Evolutionary conservation across 2,329 filamentous ascomycete species (phyloP).

Genomic region (Tolypocladium pustulatum): DNA sequence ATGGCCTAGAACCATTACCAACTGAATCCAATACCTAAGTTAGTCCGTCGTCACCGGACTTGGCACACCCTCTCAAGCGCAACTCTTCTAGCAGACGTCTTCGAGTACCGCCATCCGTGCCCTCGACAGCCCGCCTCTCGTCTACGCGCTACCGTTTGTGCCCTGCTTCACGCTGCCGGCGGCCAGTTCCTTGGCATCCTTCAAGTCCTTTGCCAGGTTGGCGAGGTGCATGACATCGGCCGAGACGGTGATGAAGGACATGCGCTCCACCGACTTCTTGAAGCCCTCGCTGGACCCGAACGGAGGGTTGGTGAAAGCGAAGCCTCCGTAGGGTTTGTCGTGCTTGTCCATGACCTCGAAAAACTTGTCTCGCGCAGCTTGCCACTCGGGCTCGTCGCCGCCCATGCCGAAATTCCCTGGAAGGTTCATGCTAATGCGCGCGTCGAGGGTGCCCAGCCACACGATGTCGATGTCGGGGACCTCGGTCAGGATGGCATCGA

Average conservation of each 20-base stretch:
- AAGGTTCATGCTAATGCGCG: constrained; percentile 32
- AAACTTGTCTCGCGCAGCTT: constrained; percentile 25
- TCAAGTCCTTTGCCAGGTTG: constrained; percentile 10
- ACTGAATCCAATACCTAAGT: no score
- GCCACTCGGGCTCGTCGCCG: constrained; percentile 30
- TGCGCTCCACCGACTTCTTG: constrained; percentile 12
- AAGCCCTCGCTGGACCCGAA: constrained; percentile 13
- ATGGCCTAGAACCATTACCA: not conserved
- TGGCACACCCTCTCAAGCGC: no score
- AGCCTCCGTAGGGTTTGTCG: constrained; percentile 29
- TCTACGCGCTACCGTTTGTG: not conserved
- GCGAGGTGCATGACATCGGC: constrained; percentile 14
- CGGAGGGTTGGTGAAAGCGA: constrained; percentile 16
- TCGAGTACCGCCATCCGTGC: no score
- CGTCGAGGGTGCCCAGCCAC: constrained; percentile 35
- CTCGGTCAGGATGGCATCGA: constrained; percentile 37
- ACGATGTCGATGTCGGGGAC: constrained; percentile 34
- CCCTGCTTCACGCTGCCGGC: not conserved
- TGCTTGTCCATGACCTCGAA: constrained; percentile 31
- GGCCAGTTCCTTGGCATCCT: constrained; percentile 5
- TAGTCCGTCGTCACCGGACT: no score
- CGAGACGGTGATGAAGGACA: constrained; percentile 12
- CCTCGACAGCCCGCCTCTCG: not conserved
- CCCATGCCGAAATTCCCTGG: constrained; percentile 18
- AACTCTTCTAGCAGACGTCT: no score